phyloP scores from a whole-genome alignment of 345 rosid species.

The Draba incana region DNA sequence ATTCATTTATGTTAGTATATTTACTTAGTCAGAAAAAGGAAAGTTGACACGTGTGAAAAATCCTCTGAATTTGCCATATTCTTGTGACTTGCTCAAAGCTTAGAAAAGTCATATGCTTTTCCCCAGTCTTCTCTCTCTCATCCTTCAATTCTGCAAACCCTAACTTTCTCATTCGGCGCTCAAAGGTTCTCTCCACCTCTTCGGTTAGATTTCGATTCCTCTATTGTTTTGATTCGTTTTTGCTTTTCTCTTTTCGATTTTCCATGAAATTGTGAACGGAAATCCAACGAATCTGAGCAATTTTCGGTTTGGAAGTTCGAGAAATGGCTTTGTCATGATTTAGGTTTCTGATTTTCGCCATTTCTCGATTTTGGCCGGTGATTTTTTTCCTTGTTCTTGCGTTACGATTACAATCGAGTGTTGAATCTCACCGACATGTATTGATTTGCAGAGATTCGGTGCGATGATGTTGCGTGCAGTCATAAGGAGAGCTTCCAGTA shows the following conservation, averaged over 20 bases:
- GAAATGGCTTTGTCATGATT: conserved; percentile 18
- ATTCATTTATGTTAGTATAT: conserved; percentile 9
- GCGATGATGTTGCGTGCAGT: conserved; percentile 54
- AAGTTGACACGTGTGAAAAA: conserved; percentile 33
- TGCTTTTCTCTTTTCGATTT: not conserved
- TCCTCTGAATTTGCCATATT: conserved; percentile 33
- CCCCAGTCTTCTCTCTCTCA: conserved; percentile 28
- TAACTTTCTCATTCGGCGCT: conserved; percentile 40
- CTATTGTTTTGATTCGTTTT: conserved; percentile 7
- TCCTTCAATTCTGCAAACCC: conserved; percentile 40
- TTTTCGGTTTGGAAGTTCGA: conserved; percentile 12
- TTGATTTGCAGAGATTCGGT: conserved; percentile 33
- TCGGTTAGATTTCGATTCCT: conserved; percentile 19
- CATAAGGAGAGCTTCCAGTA: conserved; percentile 45
- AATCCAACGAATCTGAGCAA: conserved; percentile 25
- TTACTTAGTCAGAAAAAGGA: conserved; percentile 1
- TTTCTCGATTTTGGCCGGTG: not conserved
- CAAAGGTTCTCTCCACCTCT: conserved; percentile 29
- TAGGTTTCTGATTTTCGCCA: conserved; percentile 12
- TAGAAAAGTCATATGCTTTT: conserved; percentile 40
- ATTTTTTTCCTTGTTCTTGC: not conserved
- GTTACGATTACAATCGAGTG: conserved; percentile 1
- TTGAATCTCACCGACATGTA: conserved; percentile 32
- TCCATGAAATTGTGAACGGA: not conserved
- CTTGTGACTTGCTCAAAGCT: conserved; percentile 39